phyloP scores from a whole-genome alignment of 768 basidiomycete species.

The Hypholoma fasciculare region DNA sequence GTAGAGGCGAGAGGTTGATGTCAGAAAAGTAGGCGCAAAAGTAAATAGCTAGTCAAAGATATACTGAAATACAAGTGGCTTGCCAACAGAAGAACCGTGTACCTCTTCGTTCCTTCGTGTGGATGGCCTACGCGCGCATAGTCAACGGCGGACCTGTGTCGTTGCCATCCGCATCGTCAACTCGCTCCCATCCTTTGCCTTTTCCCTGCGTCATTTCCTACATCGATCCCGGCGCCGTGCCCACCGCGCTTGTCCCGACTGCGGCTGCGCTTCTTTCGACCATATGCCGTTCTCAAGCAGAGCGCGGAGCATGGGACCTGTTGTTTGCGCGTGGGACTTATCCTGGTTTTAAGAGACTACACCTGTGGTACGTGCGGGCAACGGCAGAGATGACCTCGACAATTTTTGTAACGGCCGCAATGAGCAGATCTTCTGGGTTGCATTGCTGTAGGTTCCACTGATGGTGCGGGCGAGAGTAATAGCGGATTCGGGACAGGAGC shows the following conservation, averaged over 20 bases:
- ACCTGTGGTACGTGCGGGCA: neutral
- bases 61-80: neutral
- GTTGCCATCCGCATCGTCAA: conserved; percentile 32
- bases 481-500: too few species aligned
- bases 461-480: too few species aligned
- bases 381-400: neutral
- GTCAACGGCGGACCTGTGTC: conserved; percentile 20
- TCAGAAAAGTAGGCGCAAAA: too few species aligned
- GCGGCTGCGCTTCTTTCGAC: neutral
- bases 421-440: neutral
- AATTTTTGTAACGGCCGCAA: neutral
- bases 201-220: too few species aligned
- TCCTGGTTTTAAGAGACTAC: neutral
- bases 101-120: neutral
- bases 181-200: conserved; percentile 28
- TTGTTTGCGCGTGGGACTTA: neutral
- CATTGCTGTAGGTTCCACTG: neutral
- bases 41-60: too few species aligned
- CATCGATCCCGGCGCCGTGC: neutral
- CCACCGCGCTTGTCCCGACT: neutral
- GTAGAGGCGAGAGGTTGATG: too few species aligned
- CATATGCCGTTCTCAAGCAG: neutral
- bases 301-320: neutral
- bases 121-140: neutral
- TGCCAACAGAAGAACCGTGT: neutral